phyloP scores from a whole-genome alignment of 805 yeast species.

The Starmerella vitae region DNA sequence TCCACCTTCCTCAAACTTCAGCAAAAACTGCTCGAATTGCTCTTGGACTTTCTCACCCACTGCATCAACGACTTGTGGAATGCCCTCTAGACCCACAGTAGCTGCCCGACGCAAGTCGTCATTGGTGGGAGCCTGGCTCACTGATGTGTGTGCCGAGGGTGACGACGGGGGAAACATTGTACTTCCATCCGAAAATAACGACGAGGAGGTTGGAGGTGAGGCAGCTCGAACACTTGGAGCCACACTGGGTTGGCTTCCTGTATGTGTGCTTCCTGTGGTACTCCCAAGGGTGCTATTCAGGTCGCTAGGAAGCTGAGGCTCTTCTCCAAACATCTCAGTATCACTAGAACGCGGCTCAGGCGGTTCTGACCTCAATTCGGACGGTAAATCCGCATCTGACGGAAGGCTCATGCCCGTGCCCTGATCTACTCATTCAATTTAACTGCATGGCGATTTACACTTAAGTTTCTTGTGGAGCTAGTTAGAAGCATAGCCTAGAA shows the following conservation, averaged over 20 bases:
- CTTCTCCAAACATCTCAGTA: neutral
- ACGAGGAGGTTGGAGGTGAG: conserved; percentile 14
- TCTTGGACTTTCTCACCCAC: conserved; percentile 92
- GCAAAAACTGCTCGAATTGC: conserved; percentile 73
- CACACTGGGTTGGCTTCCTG: neutral
- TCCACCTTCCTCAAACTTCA: conserved; percentile 41
- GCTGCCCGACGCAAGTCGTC: conserved; percentile 19
- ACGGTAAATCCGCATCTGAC: conserved; percentile 9
- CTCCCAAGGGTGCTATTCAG: conserved; percentile 17
- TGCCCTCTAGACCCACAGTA: conserved; percentile 24
- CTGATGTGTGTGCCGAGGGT: conserved; percentile 7
- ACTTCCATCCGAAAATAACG: conserved; percentile 11
- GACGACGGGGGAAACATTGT: conserved; percentile 12
- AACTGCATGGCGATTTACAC: too few relatives aligned
- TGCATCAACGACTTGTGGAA: conserved; percentile 76
- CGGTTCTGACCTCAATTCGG: conserved; percentile 7
- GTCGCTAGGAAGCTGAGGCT: conserved; percentile 12
- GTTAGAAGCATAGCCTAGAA: too few relatives aligned
- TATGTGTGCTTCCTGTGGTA: neutral
- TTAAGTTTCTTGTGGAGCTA: too few relatives aligned
- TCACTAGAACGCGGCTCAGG: neutral
- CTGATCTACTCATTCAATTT: too few relatives aligned
- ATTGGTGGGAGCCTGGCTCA: conserved; percentile 4
- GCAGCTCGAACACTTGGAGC: conserved; percentile 6
- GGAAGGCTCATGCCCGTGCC: conserved; percentile 1